Percentiles rank a stretch among this genome's conserved stretches.
Evolutionary conservation across 2,329 filamentous ascomycete species (phyloP).

Genomic region (Xylaria sp.): DNA sequence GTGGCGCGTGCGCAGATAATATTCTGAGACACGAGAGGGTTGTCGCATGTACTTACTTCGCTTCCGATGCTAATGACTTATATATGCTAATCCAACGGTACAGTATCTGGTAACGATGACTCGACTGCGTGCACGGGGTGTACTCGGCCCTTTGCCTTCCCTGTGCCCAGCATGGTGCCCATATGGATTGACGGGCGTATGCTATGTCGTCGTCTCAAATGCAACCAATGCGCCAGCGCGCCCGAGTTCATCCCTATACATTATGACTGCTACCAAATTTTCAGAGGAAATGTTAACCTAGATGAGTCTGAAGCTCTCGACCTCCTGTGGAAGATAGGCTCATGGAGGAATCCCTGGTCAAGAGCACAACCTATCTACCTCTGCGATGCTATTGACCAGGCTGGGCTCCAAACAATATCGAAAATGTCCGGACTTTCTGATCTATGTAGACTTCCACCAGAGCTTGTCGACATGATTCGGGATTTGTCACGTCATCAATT

Average conservation of each 20-base stretch:
- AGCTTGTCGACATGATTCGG: conserved; percentile 1
- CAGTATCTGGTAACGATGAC: conserved; percentile 10
- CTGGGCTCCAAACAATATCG: neutral
- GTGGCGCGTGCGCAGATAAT: conserved; percentile 1
- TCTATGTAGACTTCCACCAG: neutral
- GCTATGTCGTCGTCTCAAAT: conserved; percentile 7
- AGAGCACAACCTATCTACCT: conserved; percentile 7
- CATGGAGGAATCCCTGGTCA: conserved; percentile 2
- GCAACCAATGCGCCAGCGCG: conserved; percentile 1
- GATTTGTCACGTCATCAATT: conserved; percentile 1
- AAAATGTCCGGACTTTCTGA: conserved; percentile 4
- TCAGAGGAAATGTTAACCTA: neutral
- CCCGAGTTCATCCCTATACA: conserved; percentile 6
- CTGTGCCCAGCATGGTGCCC: neutral
- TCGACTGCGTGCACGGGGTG: conserved; percentile 1
- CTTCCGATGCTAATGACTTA: neutral
- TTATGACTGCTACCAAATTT: conserved; percentile 5
- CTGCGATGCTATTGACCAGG: neutral
- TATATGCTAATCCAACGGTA: conserved; percentile 4
- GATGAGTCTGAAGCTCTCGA: conserved; percentile 1
- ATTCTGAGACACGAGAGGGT: conserved; percentile 3
- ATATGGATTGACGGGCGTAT: conserved; percentile 1
- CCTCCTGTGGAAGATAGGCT: neutral
- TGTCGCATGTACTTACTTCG: conserved; percentile 5
- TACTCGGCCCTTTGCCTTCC: conserved; percentile 3